Conservation (phyloP, 495 filamentous ascomycete species). For the Bacidia rubella region DNA sequence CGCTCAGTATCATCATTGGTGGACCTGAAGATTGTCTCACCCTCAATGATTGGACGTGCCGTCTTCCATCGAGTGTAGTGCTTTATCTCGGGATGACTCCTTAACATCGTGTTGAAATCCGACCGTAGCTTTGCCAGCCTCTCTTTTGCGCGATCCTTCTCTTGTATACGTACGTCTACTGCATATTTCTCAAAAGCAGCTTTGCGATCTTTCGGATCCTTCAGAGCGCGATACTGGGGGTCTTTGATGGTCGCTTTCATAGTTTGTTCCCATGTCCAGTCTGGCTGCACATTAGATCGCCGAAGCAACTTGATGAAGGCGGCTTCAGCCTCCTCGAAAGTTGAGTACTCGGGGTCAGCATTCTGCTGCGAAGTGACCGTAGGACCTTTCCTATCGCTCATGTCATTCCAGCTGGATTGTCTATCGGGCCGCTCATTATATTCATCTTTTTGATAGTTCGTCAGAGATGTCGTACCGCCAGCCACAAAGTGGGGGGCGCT, state of each 20-base stretch:
- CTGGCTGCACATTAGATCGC: conserved; percentile 68
- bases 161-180: conserved; percentile 76
- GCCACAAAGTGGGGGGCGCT: conserved; percentile 56
- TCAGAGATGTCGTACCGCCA: conserved; percentile 44
- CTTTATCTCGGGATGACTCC: conserved; percentile 93
- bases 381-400: conserved; percentile 48
- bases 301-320: conserved; percentile 88
- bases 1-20: conserved; percentile 81
- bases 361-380: conserved; percentile 47
- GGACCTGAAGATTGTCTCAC: conserved; percentile 87
- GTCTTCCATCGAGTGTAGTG: conserved; percentile 98
- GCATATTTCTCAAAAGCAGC: conserved; percentile 92
- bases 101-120: conserved; percentile 93
- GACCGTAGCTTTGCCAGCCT: conserved; percentile 82
- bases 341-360: conserved; percentile 66
- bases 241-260: conserved; percentile 86
- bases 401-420: conserved; percentile 42
- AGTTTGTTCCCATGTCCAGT: conserved; percentile 87
- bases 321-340: conserved; percentile 80
- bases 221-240: conserved; percentile 83
- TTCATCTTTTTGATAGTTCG: conserved; percentile 36
- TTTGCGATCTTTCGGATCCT: conserved; percentile 86
- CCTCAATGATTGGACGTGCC: conserved; percentile 85
- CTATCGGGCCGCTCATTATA: conserved; percentile 43
- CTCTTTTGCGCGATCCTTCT: conserved; percentile 91